These are phyloP conservation scores for Fusarium sp. DNA, from an alignment of 2,329 filamentous ascomycete genomes.

Conservation along the genomic window DNA sequence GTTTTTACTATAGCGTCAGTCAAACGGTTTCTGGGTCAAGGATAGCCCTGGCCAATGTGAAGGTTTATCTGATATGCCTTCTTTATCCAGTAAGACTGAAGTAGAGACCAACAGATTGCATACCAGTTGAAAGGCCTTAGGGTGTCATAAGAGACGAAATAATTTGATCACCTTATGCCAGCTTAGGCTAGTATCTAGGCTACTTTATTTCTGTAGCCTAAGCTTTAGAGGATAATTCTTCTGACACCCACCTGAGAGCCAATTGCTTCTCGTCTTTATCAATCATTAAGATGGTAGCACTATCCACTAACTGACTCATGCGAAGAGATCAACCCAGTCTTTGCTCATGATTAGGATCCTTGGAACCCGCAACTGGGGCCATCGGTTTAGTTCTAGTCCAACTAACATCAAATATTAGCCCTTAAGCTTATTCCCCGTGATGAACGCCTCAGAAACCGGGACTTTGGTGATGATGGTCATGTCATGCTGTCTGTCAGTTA, in stretches of 20 bases:
- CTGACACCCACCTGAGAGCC: too few species aligned
- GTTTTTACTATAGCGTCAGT: slow-evolving; percentile 29
- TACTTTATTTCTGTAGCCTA: too few species aligned
- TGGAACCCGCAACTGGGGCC: not conserved
- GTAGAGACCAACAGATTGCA: not conserved
- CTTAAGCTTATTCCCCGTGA: slow-evolving; percentile 31
- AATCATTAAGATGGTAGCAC: not conserved
- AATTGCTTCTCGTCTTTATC: not conserved
- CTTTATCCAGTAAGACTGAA: not conserved
- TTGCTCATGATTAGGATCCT: not conserved
- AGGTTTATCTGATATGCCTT: not conserved
- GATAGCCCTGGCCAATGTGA: not conserved
- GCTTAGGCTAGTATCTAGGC: too few species aligned
- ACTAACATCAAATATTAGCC: not conserved
- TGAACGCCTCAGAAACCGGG: slow-evolving; percentile 9
- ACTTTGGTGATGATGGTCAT: not conserved
- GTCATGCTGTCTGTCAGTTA: not conserved
- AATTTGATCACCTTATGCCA: too few species aligned
- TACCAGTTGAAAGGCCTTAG: too few species aligned
- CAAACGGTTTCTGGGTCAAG: slow-evolving; percentile 1
- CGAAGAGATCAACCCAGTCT: not conserved
- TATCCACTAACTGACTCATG: not conserved
- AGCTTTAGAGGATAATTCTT: too few species aligned
- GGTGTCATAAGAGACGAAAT: too few species aligned
- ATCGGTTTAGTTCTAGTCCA: not conserved